These are phyloP conservation scores for Sequoia sempervirens DNA, from an alignment of 75 land plant species.

Conservation along the genomic window DNA sequence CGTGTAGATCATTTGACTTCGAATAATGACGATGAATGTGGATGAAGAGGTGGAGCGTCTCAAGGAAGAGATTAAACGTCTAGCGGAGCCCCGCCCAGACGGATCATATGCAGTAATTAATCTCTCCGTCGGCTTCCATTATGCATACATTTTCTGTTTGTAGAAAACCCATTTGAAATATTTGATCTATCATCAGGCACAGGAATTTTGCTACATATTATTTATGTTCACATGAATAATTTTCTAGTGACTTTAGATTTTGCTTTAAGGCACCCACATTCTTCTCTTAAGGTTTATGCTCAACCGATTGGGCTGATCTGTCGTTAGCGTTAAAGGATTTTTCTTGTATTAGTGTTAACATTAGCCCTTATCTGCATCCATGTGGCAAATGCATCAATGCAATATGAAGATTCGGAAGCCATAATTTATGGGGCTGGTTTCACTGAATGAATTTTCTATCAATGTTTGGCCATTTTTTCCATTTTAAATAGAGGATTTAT, in stretches of 20 bases:
- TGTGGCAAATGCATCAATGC: background rate
- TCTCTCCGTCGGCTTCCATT: background rate
- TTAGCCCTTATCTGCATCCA: background rate
- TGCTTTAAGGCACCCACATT: background rate
- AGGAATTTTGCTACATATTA: background rate
- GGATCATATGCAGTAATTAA: slow-evolving; percentile 55
- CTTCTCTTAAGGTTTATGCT: background rate
- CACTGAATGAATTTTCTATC: background rate
- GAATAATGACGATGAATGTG: slow-evolving; percentile 60
- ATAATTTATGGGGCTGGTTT: background rate
- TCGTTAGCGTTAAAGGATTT: background rate
- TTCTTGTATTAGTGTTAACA: background rate
- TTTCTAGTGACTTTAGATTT: background rate
- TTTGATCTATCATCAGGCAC: background rate
- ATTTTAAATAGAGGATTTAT: background rate
- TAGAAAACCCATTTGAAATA: background rate
- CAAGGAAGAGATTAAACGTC: slow-evolving; percentile 73
- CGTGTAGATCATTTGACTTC: background rate
- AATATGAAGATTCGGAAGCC: background rate
- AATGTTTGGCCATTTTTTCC: background rate
- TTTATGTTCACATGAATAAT: background rate
- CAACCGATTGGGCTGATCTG: background rate
- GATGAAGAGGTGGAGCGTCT: slow-evolving; percentile 87
- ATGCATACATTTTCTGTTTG: background rate
- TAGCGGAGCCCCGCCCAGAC: slow-evolving; percentile 65